Percentiles rank a stretch among this genome's conserved stretches.
Evolutionary conservation across 192 early-diverging fungal genomes (phyloP).

Genomic region (Coemansia sp.): DNA sequence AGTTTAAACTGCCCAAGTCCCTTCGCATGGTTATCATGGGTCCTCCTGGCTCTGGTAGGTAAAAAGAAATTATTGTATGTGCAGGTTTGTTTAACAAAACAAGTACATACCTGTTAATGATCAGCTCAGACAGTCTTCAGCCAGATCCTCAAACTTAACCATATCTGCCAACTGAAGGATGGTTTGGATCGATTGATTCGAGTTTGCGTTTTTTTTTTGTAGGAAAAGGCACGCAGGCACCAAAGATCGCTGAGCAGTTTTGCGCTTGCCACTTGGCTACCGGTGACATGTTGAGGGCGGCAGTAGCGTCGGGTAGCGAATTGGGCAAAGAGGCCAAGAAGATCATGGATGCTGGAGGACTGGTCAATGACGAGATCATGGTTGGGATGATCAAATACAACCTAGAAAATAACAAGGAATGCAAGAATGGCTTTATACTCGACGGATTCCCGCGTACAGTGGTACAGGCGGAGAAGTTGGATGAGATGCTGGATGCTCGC

Average conservation of each 20-base stretch:
- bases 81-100: too few species aligned
- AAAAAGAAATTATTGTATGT: background rate
- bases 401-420: conserved; percentile 89
- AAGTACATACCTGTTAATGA: background rate
- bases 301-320: conserved; percentile 86
- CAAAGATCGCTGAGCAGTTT: conserved; percentile 92
- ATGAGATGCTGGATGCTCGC: conserved; percentile 86
- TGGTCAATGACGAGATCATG: conserved; percentile 98
- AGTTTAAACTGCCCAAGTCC: conserved; percentile 50
- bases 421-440: conserved; percentile 97
- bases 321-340: conserved; percentile 96
- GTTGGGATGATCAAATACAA: conserved; percentile 96
- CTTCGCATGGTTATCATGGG: conserved; percentile 86
- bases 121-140: conserved; percentile 21
- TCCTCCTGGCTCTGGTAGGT: conserved; percentile 83
- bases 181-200: background rate
- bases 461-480: conserved; percentile 96
- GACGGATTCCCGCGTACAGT: conserved; percentile 99
- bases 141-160: too few species aligned
- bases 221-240: conserved; percentile 94
- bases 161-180: too few species aligned
- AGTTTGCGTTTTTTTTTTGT: too few species aligned
- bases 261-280: conserved; percentile 98
- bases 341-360: conserved; percentile 97
- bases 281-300: conserved; percentile 98